Evolutionary conservation across 768 basidiomycete genomes (phyloP).

Genomic region (Xerocomus spinulosus): DNA sequence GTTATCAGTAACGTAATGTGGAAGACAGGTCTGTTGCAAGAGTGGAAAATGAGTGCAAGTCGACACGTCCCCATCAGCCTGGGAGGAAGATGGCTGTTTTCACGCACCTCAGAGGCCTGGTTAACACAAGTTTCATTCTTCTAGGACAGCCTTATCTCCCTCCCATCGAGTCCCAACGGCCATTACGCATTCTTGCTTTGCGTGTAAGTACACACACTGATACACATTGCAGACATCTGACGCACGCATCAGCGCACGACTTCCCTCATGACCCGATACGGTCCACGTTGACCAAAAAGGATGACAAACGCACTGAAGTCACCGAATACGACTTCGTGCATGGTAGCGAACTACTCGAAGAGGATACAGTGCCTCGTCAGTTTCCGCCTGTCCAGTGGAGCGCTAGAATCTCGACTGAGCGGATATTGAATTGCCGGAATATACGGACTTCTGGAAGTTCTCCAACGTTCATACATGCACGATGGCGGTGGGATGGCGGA

Average conservation of each 20-base stretch:
- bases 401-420: constrained; percentile 30
- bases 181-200: constrained; percentile 9
- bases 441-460: constrained; percentile 26
- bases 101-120: constrained; percentile 18
- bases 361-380: constrained; percentile 11
- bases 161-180: neutral
- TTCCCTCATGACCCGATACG: constrained; percentile 8
- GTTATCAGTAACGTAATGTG: constrained; percentile 24
- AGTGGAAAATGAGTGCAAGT: constrained; percentile 18
- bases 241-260: constrained; percentile 17
- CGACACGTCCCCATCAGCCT: constrained; percentile 9
- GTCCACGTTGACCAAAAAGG: constrained; percentile 1
- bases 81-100: constrained; percentile 7
- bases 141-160: constrained; percentile 20
- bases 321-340: constrained; percentile 5
- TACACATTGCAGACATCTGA: constrained; percentile 9
- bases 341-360: constrained; percentile 14
- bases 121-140: constrained; percentile 18
- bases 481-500: constrained; percentile 14
- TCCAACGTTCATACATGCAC: constrained; percentile 14
- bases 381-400: constrained; percentile 15
- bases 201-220: constrained; percentile 1
- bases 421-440: constrained; percentile 30
- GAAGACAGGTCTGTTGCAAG: constrained; percentile 13
- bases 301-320: constrained; percentile 7